Percentiles rank a stretch among this genome's conserved stretches.
These are phyloP conservation scores for Podila clonocystis DNA, from an alignment of 192 early-diverging fungal genomes.

Conservation along the genomic window DNA sequence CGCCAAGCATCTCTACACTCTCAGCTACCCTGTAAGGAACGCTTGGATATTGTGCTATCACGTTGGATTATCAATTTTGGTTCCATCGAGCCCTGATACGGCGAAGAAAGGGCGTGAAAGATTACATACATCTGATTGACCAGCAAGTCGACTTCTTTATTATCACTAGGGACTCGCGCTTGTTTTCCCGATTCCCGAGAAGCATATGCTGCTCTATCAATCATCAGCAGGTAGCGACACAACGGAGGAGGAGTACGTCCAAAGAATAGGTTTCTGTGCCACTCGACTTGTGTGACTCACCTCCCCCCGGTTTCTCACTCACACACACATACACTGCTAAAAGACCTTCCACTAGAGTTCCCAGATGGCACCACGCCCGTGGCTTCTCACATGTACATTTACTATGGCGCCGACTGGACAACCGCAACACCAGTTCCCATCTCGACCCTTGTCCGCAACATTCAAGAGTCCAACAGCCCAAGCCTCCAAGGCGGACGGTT, in stretches of 20 bases:
- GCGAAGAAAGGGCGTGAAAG: not conserved
- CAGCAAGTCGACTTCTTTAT: not conserved
- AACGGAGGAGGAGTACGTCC: not conserved
- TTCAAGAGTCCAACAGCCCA: conserved; percentile 45
- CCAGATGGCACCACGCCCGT: conserved; percentile 82
- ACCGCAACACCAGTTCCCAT: conserved; percentile 52
- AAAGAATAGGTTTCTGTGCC: not conserved
- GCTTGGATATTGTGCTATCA: too few species aligned
- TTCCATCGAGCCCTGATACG: too few species aligned
- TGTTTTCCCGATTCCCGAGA: conserved; percentile 74
- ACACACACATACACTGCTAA: too few species aligned
- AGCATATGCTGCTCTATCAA: conserved; percentile 59
- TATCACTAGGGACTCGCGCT: conserved; percentile 70
- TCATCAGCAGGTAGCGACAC: conserved; percentile 54
- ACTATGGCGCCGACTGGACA: conserved; percentile 63
- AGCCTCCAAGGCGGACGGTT: conserved; percentile 35
- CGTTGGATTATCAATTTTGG: too few species aligned
- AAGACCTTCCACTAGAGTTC: conserved; percentile 75
- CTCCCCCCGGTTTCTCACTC: not conserved
- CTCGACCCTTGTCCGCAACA: conserved; percentile 28
- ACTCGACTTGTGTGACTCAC: not conserved
- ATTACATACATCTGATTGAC: not conserved
- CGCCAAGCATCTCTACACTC: conserved; percentile 60
- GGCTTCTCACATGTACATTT: conserved; percentile 68
- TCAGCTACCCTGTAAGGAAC: conserved; percentile 74